These are phyloP conservation scores for Aspergillus egyptiacus DNA, from an alignment of 495 filamentous ascomycete species.

Conservation along the genomic window DNA sequence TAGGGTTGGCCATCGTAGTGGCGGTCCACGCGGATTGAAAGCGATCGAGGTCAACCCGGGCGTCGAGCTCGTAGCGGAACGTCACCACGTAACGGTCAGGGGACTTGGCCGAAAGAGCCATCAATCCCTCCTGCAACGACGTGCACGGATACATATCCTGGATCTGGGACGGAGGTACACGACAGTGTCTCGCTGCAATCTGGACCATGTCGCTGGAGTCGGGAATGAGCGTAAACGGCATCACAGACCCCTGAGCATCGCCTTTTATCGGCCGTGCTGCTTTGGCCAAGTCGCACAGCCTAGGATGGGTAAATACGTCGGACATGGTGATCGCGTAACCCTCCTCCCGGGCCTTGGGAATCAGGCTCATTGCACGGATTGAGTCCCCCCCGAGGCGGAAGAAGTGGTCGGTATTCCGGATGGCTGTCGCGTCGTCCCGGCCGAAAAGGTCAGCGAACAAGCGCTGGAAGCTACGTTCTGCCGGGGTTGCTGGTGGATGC, in stretches of 20 bases:
- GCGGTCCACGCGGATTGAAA: neutral
- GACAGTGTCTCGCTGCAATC: neutral
- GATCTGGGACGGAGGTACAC: too few species aligned
- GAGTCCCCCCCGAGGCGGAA: constrained; percentile 53
- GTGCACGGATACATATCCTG: constrained; percentile 58
- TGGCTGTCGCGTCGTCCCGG: constrained; percentile 37
- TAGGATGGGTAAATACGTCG: neutral
- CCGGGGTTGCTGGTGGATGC: too few species aligned
- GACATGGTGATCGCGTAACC: neutral
- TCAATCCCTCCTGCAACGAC: constrained; percentile 49
- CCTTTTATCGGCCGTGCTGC: too few species aligned
- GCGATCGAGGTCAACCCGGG: neutral
- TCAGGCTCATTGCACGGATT: constrained; percentile 41
- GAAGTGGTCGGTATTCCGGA: too few species aligned
- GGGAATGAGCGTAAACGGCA: neutral
- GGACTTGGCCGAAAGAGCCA: neutral
- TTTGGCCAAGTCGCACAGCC: too few species aligned
- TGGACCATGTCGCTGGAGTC: neutral
- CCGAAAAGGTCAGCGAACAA: constrained; percentile 22
- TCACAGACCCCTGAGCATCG: too few species aligned
- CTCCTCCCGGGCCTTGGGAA: neutral
- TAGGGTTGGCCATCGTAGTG: neutral
- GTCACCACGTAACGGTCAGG: neutral
- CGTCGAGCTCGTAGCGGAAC: neutral
- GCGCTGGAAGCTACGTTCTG: neutral